Evolutionary conservation across 2,329 filamentous ascomycete species (phyloP).

Genomic region (Rachicladosporium sp.): DNA sequence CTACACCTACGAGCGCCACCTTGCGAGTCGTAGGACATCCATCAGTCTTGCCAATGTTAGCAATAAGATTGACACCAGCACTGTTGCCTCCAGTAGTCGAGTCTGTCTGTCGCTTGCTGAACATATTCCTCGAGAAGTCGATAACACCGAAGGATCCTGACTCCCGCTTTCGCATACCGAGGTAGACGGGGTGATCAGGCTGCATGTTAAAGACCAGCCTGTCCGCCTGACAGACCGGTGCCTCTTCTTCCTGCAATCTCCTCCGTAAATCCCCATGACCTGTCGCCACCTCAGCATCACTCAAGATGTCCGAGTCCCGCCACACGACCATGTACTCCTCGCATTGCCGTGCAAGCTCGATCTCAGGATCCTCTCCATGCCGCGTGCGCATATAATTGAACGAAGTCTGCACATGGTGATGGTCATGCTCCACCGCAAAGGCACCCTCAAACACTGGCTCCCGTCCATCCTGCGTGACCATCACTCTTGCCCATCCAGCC

Average conservation of each 20-base stretch:
- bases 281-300: constrained; percentile 18
- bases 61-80: constrained; percentile 64
- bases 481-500: constrained; percentile 77
- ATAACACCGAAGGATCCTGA: constrained; percentile 47
- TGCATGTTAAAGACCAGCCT: constrained; percentile 67
- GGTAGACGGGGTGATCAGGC: constrained; percentile 54
- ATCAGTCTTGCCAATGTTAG: constrained; percentile 65
- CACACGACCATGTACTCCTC: constrained; percentile 82
- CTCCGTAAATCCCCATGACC: constrained; percentile 49
- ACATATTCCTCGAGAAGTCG: constrained; percentile 48
- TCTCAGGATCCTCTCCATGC: constrained; percentile 56
- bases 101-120: constrained; percentile 53
- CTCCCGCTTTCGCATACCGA: constrained; percentile 40
- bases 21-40: constrained; percentile 85
- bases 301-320: constrained; percentile 70
- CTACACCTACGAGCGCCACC: constrained; percentile 82
- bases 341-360: constrained; percentile 37
- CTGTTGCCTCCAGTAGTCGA: constrained; percentile 56
- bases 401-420: constrained; percentile 74
- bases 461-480: constrained; percentile 62
- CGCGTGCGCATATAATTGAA: constrained; percentile 62
- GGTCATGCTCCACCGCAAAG: constrained; percentile 67
- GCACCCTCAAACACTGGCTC: constrained; percentile 79
- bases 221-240: constrained; percentile 54
- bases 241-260: constrained; percentile 6